Percentiles rank a stretch among this genome's conserved stretches.
Evolutionary conservation across 169 alveolate species (phyloP).

Genomic region (Plasmodium falciparum): DNA sequence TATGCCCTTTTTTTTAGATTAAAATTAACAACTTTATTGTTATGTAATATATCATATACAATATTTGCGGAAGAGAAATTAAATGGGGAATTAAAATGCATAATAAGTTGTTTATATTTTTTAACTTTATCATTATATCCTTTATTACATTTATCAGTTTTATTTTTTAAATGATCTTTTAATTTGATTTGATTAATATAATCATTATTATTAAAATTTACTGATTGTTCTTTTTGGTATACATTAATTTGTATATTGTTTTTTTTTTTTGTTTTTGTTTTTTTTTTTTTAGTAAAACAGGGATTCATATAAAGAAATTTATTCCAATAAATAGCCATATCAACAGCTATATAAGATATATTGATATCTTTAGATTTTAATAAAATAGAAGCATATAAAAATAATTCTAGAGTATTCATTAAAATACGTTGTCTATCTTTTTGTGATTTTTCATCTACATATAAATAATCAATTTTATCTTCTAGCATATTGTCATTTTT

Average conservation of each 20-base stretch:
- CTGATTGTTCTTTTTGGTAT: background rate
- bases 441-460: constrained; percentile 8
- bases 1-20: background rate
- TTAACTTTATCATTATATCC: constrained; percentile 26
- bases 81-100: constrained; percentile 44
- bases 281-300: background rate
- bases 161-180: constrained; percentile 41
- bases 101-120: constrained; percentile 40
- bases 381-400: constrained; percentile 26
- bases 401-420: constrained; percentile 31
- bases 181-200: constrained; percentile 21
- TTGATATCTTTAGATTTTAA: constrained; percentile 40
- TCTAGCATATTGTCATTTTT: background rate
- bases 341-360: constrained; percentile 40
- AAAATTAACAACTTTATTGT: constrained; percentile 16
- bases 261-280: background rate
- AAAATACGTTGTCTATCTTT: constrained; percentile 11
- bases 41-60: constrained; percentile 40
- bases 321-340: constrained; percentile 55
- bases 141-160: constrained; percentile 54
- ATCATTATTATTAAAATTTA: constrained; percentile 8
- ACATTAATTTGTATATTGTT: too few species aligned
- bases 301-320: constrained; percentile 33
- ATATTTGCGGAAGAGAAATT: constrained; percentile 49
- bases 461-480: constrained; percentile 7